phyloP scores from a whole-genome alignment of 495 filamentous ascomycete genomes.

The Hypomontagnella submonticulosa region DNA sequence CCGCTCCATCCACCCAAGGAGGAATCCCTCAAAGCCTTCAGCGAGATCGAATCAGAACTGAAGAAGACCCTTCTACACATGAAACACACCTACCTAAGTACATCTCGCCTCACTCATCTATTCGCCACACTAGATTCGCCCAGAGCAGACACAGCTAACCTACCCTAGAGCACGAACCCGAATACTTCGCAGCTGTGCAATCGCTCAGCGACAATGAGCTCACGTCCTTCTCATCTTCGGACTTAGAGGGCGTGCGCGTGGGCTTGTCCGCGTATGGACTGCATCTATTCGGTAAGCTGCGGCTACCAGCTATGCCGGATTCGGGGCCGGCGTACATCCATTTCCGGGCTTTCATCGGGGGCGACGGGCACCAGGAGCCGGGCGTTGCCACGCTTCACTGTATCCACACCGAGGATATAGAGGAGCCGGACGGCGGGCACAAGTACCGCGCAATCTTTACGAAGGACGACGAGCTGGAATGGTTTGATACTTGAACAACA shows the following conservation, averaged over 20 bases:
- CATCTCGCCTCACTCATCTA: conserved; percentile 26
- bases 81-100: conserved; percentile 55
- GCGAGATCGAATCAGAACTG: conserved; percentile 58
- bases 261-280: conserved; percentile 64
- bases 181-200: conserved; percentile 62
- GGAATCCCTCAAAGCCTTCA: conserved; percentile 63
- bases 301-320: conserved; percentile 58
- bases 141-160: background rate
- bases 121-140: background rate
- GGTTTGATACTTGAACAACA: conserved; percentile 63
- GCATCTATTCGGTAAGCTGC: conserved; percentile 67
- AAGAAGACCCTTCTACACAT: conserved; percentile 63
- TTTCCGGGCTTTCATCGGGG: conserved; percentile 63
- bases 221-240: conserved; percentile 57
- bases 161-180: conserved; percentile 57
- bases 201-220: conserved; percentile 59
- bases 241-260: conserved; percentile 62
- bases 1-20: conserved; percentile 61
- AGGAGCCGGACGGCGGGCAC: conserved; percentile 56
- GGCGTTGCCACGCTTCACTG: conserved; percentile 61
- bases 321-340: conserved; percentile 58
- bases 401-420: conserved; percentile 63
- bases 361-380: conserved; percentile 54
- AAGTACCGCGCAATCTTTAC: conserved; percentile 64
- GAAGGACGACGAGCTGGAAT: conserved; percentile 63